Evolutionary conservation across 2,329 filamentous ascomycete species (phyloP).

Genomic region (Aspergillus amoenus): DNA sequence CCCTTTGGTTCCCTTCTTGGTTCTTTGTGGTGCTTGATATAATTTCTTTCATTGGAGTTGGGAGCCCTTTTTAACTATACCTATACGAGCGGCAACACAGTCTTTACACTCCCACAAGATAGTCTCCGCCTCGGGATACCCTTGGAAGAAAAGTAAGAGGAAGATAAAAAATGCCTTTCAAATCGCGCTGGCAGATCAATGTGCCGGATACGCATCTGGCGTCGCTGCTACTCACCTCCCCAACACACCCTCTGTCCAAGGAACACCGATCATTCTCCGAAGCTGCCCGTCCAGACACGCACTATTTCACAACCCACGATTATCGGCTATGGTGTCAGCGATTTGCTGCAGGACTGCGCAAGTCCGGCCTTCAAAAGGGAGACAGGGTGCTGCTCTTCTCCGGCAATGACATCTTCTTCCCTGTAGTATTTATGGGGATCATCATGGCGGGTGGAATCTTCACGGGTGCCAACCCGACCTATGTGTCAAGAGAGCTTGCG

Average conservation of each 20-base stretch:
- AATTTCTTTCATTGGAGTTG: too few relatives aligned
- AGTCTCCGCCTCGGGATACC: too few relatives aligned
- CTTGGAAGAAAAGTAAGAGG: not conserved
- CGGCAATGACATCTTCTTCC: conserved; percentile 71
- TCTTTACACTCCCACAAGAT: too few relatives aligned
- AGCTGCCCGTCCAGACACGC: conserved; percentile 64
- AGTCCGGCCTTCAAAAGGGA: conserved; percentile 63
- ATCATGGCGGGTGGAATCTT: conserved; percentile 78
- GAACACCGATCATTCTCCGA: conserved; percentile 58
- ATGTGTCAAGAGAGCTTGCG: conserved; percentile 68
- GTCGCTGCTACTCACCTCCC: conserved; percentile 51
- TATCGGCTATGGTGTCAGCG: conserved; percentile 72
- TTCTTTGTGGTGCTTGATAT: too few relatives aligned
- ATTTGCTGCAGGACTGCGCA: conserved; percentile 65
- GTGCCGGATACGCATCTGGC: conserved; percentile 45
- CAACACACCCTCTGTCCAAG: conserved; percentile 46
- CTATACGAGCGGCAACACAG: too few relatives aligned
- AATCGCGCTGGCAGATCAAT: conserved; percentile 50
- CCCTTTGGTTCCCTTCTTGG: too few relatives aligned
- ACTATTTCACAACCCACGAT: conserved; percentile 62
- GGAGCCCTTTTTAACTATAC: too few relatives aligned
- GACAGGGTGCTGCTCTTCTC: conserved; percentile 74
- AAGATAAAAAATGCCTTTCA: conserved; percentile 44
- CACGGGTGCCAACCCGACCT: conserved; percentile 71
- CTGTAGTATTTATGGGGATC: conserved; percentile 68